phyloP scores from a whole-genome alignment of 75 land plant genomes.

The Cupressus sempervirens region DNA sequence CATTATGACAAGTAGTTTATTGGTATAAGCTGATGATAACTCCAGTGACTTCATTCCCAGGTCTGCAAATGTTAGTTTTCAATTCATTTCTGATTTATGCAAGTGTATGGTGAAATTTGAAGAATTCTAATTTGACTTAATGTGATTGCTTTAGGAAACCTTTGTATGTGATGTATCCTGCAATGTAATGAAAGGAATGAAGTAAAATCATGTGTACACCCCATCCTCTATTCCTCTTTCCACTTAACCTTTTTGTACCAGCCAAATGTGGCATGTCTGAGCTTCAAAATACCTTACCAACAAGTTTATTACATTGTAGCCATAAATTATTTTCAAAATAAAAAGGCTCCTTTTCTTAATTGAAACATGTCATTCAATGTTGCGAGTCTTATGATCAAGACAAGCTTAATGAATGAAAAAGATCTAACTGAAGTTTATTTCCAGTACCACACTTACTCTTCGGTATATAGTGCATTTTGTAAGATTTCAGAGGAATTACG shows the following conservation, averaged over 20 bases:
- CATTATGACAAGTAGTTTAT: too few species aligned
- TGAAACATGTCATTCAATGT: neutral
- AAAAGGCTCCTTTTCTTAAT: neutral
- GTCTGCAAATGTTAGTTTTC: too few species aligned
- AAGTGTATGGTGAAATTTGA: too few species aligned
- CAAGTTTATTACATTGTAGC: neutral
- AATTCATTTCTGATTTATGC: too few species aligned
- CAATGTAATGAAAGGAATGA: too few species aligned
- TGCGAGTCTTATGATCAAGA: neutral
- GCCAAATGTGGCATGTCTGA: neutral
- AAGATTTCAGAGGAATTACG: constrained; percentile 73
- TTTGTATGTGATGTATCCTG: too few species aligned
- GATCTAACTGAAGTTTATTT: neutral
- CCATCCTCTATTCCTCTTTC: neutral
- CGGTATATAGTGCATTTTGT: constrained; percentile 73
- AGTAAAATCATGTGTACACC: too few species aligned
- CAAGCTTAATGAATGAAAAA: neutral
- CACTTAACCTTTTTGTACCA: neutral
- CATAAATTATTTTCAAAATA: neutral
- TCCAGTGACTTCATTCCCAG: too few species aligned
- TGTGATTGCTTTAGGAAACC: too few species aligned
- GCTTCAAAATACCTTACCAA: neutral
- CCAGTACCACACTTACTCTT: constrained; percentile 54
- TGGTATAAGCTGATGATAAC: too few species aligned
- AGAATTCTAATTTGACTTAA: too few species aligned